Percentiles rank a stretch among this genome's conserved stretches.
Conservation (phyloP, 2,329 filamentous ascomycete genomes). For the Mariannaea elegans region DNA sequence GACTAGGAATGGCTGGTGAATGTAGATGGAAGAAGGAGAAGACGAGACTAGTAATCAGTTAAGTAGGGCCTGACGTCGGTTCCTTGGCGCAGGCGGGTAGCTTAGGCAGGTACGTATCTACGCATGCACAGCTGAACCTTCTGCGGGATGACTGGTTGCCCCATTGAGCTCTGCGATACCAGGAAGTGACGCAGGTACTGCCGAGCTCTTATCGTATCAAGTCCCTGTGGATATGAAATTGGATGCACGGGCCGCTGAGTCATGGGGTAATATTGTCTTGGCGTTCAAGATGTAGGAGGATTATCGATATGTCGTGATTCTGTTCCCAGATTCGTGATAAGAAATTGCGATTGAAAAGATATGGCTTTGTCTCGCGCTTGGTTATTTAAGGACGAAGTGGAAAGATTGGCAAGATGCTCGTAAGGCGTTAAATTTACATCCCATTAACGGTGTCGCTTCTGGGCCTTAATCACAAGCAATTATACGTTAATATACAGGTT, state of each 20-base stretch:
- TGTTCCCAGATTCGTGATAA: not conserved
- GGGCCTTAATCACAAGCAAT: too few species aligned
- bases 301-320: constrained; percentile 3
- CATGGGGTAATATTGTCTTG: constrained; percentile 25
- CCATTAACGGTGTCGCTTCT: too few species aligned
- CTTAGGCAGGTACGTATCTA: not conserved
- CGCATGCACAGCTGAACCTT: too few species aligned
- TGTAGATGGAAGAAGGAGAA: not conserved
- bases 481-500: too few species aligned
- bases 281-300: not conserved
- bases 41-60: not conserved
- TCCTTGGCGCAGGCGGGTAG: not conserved
- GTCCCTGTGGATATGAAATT: not conserved
- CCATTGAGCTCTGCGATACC: not conserved
- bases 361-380: too few species aligned
- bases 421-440: too few species aligned
- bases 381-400: constrained; percentile 28
- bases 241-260: constrained; percentile 11
- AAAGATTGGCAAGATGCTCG: too few species aligned
- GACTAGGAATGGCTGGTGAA: constrained; percentile 6
- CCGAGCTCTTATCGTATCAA: constrained; percentile 19
- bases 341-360: too few species aligned
- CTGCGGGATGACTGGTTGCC: not conserved
- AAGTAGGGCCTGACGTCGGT: not conserved
- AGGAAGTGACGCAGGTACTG: not conserved